Evolutionary conservation across 805 yeast genomes (phyloP).

Genomic region (Teunomyces lycoperdinae): DNA sequence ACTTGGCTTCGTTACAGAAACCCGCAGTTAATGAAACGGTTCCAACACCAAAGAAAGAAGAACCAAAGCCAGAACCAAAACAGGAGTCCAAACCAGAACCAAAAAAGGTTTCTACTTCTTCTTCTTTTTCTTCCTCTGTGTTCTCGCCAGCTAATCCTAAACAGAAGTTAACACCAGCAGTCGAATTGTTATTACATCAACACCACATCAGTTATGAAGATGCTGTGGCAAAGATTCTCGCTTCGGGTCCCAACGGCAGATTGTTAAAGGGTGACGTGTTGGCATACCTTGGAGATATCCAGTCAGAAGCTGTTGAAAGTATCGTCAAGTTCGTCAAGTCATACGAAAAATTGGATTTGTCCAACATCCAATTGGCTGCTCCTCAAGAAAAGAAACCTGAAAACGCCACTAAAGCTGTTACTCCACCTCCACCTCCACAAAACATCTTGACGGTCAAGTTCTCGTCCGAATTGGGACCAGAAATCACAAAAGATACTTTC

Average conservation of each 20-base stretch:
- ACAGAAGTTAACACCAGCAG: slow-evolving; percentile 79
- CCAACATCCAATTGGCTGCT: slow-evolving; percentile 54
- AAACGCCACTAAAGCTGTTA: slow-evolving; percentile 10
- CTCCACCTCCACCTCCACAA: slow-evolving; percentile 24
- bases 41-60: slow-evolving; percentile 11
- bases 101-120: slow-evolving; percentile 3
- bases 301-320: slow-evolving; percentile 49
- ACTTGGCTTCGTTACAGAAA: slow-evolving; percentile 57
- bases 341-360: slow-evolving; percentile 65
- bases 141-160: slow-evolving; percentile 54
- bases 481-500: slow-evolving; percentile 24
- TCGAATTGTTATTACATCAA: slow-evolving; percentile 57
- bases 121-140: slow-evolving; percentile 1
- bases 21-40: slow-evolving; percentile 43
- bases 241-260: slow-evolving; percentile 89
- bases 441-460: slow-evolving; percentile 26
- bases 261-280: slow-evolving; percentile 88
- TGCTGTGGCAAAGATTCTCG: slow-evolving; percentile 68
- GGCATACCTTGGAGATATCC: slow-evolving; percentile 73
- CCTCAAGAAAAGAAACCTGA: slow-evolving; percentile 20
- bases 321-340: slow-evolving; percentile 57
- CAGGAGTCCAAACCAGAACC: slow-evolving; percentile 3
- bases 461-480: slow-evolving; percentile 25
- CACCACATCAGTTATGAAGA: slow-evolving; percentile 65
- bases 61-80: slow-evolving; percentile 4